These are phyloP conservation scores for Stagonosporopsis rhizophila DNA, from an alignment of 2,329 filamentous ascomycete species.

Conservation along the genomic window DNA sequence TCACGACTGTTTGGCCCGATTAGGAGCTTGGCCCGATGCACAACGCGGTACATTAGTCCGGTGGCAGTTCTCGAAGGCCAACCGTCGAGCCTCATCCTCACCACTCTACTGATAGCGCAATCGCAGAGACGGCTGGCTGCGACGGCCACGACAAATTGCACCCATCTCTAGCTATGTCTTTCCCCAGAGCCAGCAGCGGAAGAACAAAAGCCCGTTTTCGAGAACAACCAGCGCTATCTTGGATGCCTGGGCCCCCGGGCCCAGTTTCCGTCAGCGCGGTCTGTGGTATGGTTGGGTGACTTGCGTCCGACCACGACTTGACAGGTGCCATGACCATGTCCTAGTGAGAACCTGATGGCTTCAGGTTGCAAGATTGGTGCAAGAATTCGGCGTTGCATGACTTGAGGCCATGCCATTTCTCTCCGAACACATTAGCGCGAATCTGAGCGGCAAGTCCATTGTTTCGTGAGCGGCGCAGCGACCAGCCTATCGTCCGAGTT, in stretches of 20 bases:
- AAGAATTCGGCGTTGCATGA: slow-evolving; percentile 14
- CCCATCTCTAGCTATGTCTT: slow-evolving; percentile 26
- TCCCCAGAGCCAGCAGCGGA: slow-evolving; percentile 27
- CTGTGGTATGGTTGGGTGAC: slow-evolving; percentile 11
- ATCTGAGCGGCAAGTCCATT: slow-evolving; percentile 9
- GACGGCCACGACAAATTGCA: slow-evolving; percentile 32
- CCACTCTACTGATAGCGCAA: slow-evolving; percentile 29
- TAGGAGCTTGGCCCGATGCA: slow-evolving; percentile 43
- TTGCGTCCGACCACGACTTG: slow-evolving; percentile 12
- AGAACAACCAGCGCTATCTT: slow-evolving; percentile 32
- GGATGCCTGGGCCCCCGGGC: slow-evolving; percentile 12
- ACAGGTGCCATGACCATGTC: slow-evolving; percentile 11
- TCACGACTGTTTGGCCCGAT: slow-evolving; percentile 33
- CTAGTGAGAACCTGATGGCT: slow-evolving; percentile 5
- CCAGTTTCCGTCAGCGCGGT: slow-evolving; percentile 12
- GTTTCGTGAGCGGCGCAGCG: slow-evolving; percentile 10
- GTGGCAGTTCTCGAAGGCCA: slow-evolving; percentile 27
- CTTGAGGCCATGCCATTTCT: slow-evolving; percentile 7
- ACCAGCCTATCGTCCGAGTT: slow-evolving; percentile 5
- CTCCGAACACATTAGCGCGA: slow-evolving; percentile 6
- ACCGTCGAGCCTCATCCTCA: slow-evolving; percentile 40
- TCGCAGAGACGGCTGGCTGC: slow-evolving; percentile 32
- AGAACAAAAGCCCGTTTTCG: slow-evolving; percentile 32
- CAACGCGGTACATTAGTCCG: slow-evolving; percentile 34
- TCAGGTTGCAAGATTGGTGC: slow-evolving; percentile 16